Evolutionary conservation across 257 asterid genomes (phyloP).

Genomic region (Lycium ferocissimum): DNA sequence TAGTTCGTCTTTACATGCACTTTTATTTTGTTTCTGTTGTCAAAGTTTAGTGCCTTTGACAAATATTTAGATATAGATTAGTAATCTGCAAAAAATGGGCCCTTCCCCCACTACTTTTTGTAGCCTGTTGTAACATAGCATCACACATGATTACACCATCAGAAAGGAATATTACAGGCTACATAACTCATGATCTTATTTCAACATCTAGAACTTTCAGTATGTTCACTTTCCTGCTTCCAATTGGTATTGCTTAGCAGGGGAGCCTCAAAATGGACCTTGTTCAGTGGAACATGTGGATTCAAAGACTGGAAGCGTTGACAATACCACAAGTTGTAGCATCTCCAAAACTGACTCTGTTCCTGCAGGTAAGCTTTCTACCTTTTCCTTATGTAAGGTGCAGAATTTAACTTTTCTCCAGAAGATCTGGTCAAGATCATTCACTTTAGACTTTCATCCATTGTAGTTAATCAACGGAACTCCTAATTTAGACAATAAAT

Average conservation of each 20-base stretch:
- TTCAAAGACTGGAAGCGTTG: constrained; percentile 40
- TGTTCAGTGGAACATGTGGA: constrained; percentile 43
- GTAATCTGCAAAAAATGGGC: no score
- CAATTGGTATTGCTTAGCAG: constrained; percentile 34
- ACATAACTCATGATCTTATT: background rate
- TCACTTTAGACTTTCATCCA: background rate
- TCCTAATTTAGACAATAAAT: background rate
- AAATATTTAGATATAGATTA: background rate
- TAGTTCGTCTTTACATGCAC: constrained; percentile 23
- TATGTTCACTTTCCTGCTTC: constrained; percentile 12
- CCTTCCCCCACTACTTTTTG: background rate
- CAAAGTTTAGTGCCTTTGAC: background rate
- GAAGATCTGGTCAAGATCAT: constrained; percentile 21
- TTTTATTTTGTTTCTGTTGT: constrained; percentile 7
- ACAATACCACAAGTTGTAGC: constrained; percentile 39
- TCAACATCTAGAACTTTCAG: constrained; percentile 14
- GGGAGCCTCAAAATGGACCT: constrained; percentile 45
- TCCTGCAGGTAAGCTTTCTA: constrained; percentile 79
- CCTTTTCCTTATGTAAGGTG: constrained; percentile 12
- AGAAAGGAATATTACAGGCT: background rate
- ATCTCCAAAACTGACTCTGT: constrained; percentile 49
- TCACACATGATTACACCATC: constrained; percentile 22
- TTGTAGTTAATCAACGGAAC: background rate
- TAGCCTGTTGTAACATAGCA: background rate
- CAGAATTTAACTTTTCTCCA: constrained; percentile 1